Conservation (phyloP, 2,329 filamentous ascomycete genomes). For the Pseudohalonectria lignicola region DNA sequence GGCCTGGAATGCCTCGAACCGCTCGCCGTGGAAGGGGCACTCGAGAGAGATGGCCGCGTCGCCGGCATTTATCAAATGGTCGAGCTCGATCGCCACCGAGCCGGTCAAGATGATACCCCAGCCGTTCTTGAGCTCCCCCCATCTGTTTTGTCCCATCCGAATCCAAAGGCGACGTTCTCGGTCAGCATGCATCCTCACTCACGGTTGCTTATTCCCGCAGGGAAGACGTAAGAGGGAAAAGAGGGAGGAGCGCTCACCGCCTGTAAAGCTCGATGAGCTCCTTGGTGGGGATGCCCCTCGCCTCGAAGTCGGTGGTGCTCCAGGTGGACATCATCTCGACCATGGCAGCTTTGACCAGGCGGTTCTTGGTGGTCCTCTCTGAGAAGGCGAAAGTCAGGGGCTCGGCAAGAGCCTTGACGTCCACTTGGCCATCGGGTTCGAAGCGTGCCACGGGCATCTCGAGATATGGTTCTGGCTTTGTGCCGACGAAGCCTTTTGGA, state of each 20-base stretch:
- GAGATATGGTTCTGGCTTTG: no score
- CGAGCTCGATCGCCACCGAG: conserved; percentile 42
- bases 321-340: conserved; percentile 52
- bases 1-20: conserved; percentile 48
- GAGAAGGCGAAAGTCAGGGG: conserved; percentile 39
- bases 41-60: background rate
- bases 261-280: conserved; percentile 42
- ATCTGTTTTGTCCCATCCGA: conserved; percentile 21
- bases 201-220: no score
- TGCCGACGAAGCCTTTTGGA: no score
- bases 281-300: conserved; percentile 29
- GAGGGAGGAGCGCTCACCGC: conserved; percentile 17
- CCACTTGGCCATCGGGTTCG: conserved; percentile 3
- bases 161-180: no score
- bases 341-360: conserved; percentile 60
- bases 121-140: conserved; percentile 43
- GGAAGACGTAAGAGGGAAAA: no score
- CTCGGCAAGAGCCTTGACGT: conserved; percentile 24
- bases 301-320: conserved; percentile 37
- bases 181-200: no score
- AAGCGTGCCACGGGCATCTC: background rate
- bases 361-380: conserved; percentile 45
- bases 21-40: conserved; percentile 2
- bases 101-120: conserved; percentile 8
- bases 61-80: conserved; percentile 29